Evolutionary conservation across 495 filamentous ascomycete genomes (phyloP).

Genomic region (Hyaloscypha finlandica): DNA sequence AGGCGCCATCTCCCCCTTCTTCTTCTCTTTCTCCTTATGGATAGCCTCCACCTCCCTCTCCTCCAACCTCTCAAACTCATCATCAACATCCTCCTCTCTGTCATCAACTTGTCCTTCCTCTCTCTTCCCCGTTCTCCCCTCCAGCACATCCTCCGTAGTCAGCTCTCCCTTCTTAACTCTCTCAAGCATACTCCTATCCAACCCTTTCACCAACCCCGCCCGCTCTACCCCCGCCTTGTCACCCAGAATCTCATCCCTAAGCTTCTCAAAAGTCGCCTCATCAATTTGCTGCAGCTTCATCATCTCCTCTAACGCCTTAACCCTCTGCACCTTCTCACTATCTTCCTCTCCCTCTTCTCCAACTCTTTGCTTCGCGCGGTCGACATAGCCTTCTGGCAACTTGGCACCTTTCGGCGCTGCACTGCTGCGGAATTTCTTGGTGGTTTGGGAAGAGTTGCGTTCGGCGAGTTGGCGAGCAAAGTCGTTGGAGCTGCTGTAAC

Average conservation of each 20-base stretch:
- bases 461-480: constrained; percentile 88
- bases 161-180: constrained; percentile 69
- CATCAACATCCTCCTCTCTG: constrained; percentile 63
- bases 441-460: constrained; percentile 51
- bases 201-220: constrained; percentile 65
- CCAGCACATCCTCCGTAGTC: constrained; percentile 54
- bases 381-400: constrained; percentile 77
- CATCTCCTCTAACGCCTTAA: constrained; percentile 80
- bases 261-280: constrained; percentile 67
- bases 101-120: constrained; percentile 31
- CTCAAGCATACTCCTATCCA: constrained; percentile 82
- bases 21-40: constrained; percentile 60
- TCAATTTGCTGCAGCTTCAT: constrained; percentile 84
- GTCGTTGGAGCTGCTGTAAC: constrained; percentile 53
- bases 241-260: constrained; percentile 76
- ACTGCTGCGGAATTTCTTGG: constrained; percentile 73
- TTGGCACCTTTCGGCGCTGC: constrained; percentile 84
- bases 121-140: constrained; percentile 31
- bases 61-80: constrained; percentile 74
- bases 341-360: constrained; percentile 26
- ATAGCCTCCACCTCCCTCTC: constrained; percentile 61
- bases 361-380: constrained; percentile 65
- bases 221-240: constrained; percentile 75
- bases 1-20: constrained; percentile 76
- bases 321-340: constrained; percentile 62